A percentile compares a stretch with the other conserved stretches of the same genome.
These are phyloP conservation scores for Wickerhamomyces queroliae DNA, from an alignment of 805 yeast species.

Conservation along the genomic window DNA sequence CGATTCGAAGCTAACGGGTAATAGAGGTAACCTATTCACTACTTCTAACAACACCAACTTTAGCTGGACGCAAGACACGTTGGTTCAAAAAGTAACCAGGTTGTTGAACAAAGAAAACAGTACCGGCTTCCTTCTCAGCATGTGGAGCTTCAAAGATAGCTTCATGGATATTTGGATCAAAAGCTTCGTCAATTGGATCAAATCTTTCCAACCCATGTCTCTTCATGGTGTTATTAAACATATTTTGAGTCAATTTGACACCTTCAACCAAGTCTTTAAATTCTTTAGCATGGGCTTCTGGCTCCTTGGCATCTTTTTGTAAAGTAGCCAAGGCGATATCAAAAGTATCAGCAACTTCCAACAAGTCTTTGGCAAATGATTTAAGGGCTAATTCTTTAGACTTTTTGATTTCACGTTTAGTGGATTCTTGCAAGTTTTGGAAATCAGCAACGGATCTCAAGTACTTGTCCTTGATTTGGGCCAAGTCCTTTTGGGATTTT, in stretches of 20 bases:
- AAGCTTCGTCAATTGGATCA: constrained; percentile 42
- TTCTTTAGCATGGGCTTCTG: constrained; percentile 27
- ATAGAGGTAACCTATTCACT: constrained; percentile 11
- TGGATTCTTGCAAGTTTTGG: constrained; percentile 24
- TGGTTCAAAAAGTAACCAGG: constrained; percentile 45
- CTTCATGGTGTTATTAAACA: constrained; percentile 42
- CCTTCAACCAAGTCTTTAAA: constrained; percentile 46
- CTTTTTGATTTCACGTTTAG: constrained; percentile 24
- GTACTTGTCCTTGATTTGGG: constrained; percentile 22
- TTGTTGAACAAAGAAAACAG: constrained; percentile 49
- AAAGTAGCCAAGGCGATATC: constrained; percentile 23
- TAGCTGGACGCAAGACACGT: constrained; percentile 51
- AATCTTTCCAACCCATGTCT: constrained; percentile 44
- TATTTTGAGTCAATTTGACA: constrained; percentile 42
- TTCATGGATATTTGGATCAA: constrained; percentile 50
- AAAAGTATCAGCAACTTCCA: constrained; percentile 24
- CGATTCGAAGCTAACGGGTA: too few species aligned
- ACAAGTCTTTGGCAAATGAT: constrained; percentile 23
- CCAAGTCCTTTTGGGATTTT: constrained; percentile 19
- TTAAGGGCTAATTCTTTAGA: constrained; percentile 24
- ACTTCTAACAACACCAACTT: constrained; percentile 49
- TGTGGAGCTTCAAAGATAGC: constrained; percentile 49
- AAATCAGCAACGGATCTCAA: constrained; percentile 24
- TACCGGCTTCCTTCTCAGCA: constrained; percentile 48
- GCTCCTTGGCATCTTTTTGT: constrained; percentile 17